A percentile compares a stretch with the other conserved stretches of the same genome.
Conservation (phyloP, 192 early-diverging fungal species). For the Globomyces pollinis-pini region DNA sequence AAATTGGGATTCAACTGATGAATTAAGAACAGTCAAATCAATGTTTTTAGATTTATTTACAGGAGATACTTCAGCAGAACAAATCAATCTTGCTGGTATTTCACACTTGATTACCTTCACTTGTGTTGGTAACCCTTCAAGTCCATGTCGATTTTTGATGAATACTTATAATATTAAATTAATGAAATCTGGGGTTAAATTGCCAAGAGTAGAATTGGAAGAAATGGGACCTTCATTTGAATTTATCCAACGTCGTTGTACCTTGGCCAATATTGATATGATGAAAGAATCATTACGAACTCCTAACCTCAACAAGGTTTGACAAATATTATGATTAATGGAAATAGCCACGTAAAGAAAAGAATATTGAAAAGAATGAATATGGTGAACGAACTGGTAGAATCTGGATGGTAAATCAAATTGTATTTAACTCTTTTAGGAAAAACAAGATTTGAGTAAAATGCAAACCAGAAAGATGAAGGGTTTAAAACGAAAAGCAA, state of each 20-base stretch:
- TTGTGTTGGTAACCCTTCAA: constrained; percentile 40
- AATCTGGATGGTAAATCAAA: constrained; percentile 82
- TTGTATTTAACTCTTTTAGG: too few relatives aligned
- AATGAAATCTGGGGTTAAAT: constrained; percentile 74
- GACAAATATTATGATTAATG: constrained; percentile 1
- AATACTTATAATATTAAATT: constrained; percentile 72
- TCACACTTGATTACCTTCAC: constrained; percentile 84
- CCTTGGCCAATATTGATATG: constrained; percentile 66
- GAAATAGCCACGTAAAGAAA: constrained; percentile 68
- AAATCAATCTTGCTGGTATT: constrained; percentile 76
- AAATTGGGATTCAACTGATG: constrained; percentile 63
- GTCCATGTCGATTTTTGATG: constrained; percentile 66
- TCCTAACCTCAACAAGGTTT: constrained; percentile 48
- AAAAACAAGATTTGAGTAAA: constrained; percentile 73
- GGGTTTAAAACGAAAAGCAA: constrained; percentile 69
- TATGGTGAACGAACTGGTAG: constrained; percentile 88
- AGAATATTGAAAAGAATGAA: constrained; percentile 86
- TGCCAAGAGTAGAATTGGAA: constrained; percentile 83
- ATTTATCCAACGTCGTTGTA: constrained; percentile 66
- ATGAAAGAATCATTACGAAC: constrained; percentile 76
- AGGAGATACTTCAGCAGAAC: constrained; percentile 60
- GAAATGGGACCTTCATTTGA: constrained; percentile 92
- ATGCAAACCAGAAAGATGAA: constrained; percentile 99
- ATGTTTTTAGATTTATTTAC: constrained; percentile 86
- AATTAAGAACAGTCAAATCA: constrained; percentile 69